Conservation (phyloP, 768 basidiomycete species). For the Macrolepiota albuminosa region DNA sequence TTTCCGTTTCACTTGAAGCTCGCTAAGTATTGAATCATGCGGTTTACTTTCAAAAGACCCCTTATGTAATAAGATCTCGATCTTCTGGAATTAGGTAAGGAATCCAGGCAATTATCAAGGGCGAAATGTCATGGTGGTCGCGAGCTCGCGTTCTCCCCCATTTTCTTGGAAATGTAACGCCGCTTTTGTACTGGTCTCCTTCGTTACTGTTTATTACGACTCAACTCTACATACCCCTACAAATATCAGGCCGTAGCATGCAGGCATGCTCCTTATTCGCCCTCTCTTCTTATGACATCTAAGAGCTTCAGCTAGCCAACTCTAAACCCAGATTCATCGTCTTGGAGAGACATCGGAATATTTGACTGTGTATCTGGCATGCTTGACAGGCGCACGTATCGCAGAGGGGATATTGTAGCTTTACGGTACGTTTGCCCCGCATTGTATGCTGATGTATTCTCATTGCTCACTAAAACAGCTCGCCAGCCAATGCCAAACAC, state of each 20-base stretch:
- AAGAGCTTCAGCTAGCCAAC: conserved; percentile 45
- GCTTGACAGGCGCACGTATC: conserved; percentile 26
- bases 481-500: conserved; percentile 49
- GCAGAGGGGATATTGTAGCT: conserved; percentile 62
- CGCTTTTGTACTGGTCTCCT: conserved; percentile 56
- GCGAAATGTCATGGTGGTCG: conserved; percentile 7
- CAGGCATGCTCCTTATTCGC: conserved; percentile 42
- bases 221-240: conserved; percentile 48
- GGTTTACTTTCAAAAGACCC: not conserved
- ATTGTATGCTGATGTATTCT: not conserved
- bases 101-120: not conserved
- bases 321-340: conserved; percentile 67
- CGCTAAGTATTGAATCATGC: not conserved
- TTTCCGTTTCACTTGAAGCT: not conserved
- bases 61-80: not conserved
- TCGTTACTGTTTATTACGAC: conserved; percentile 41
- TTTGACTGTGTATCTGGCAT: conserved; percentile 51
- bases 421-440: conserved; percentile 37
- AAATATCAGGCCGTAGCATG: conserved; percentile 65
- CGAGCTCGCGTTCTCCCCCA: not conserved
- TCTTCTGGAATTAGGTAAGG: not conserved
- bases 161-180: conserved; percentile 7
- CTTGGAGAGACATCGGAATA: conserved; percentile 55
- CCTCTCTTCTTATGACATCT: not conserved
- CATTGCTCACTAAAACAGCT: conserved; percentile 32